phyloP scores from a whole-genome alignment of 148 eudicot genomes.

The Beta vulgaris region DNA sequence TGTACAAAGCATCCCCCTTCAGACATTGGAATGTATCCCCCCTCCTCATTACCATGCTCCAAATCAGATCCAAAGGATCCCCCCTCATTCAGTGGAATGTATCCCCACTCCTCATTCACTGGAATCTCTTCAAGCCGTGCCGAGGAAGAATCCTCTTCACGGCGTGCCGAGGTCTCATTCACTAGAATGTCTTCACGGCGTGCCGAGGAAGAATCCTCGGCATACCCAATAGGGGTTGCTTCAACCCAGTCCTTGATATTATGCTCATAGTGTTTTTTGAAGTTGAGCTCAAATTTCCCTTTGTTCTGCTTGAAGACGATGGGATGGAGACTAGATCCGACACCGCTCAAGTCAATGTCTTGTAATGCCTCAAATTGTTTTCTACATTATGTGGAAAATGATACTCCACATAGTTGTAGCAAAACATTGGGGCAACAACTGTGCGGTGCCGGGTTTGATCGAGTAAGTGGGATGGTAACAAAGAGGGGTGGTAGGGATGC shows the following conservation, averaged over 20 bases:
- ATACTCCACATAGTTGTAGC: background rate
- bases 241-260: background rate
- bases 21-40: too few species aligned
- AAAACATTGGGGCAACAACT: background rate
- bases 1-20: too few species aligned
- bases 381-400: background rate
- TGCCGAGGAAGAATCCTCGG: background rate
- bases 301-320: background rate
- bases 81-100: too few species aligned
- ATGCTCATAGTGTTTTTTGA: background rate
- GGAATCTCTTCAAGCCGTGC: too few species aligned
- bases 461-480: background rate
- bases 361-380: slow-evolving; percentile 3
- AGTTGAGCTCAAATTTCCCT: background rate
- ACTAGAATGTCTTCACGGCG: too few species aligned
- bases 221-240: background rate
- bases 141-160: too few species aligned
- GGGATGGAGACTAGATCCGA: slow-evolving; percentile 1
- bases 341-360: slow-evolving; percentile 4
- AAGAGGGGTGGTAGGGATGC: background rate
- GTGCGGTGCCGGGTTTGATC: background rate
- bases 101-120: too few species aligned
- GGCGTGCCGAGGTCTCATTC: background rate
- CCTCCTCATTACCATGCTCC: too few species aligned
- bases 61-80: too few species aligned